phyloP scores from a whole-genome alignment of 2,329 filamentous ascomycete species.

The Xylariomycetidae sp. region DNA sequence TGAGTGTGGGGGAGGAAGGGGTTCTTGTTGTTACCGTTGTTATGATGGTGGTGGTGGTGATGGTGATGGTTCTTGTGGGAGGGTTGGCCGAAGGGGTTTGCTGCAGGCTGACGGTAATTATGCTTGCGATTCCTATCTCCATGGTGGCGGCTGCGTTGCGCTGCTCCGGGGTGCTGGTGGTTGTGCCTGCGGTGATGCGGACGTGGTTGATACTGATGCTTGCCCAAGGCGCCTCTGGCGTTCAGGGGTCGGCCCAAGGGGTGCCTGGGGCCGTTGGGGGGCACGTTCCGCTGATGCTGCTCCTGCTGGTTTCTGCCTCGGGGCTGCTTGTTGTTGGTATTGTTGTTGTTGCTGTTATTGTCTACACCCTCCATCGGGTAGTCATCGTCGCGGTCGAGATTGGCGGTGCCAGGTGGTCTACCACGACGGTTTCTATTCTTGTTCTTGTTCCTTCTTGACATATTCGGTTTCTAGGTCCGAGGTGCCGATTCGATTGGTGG shows the following conservation, averaged over 20 bases:
- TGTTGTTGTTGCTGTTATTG: slow-evolving; percentile 5
- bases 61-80: no score
- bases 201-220: background rate
- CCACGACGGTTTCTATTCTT: slow-evolving; percentile 6
- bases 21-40: no score
- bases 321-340: background rate
- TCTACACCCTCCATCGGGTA: slow-evolving; percentile 15
- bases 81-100: no score
- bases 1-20: no score
- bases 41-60: no score
- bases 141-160: no score
- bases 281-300: background rate
- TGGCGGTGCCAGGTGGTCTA: no score
- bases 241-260: background rate
- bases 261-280: no score
- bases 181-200: background rate
- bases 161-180: no score
- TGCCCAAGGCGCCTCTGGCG: background rate
- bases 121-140: no score
- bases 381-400: slow-evolving; percentile 17
- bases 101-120: no score
- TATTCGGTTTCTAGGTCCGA: slow-evolving; percentile 5
- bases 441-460: background rate
- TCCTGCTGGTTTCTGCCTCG: background rate
- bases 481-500: background rate